Evolutionary conservation across 805 yeast genomes (phyloP), one percentile per base, ranked within the genome.

Genomic region (Clavispora santaluciae): DNA sequence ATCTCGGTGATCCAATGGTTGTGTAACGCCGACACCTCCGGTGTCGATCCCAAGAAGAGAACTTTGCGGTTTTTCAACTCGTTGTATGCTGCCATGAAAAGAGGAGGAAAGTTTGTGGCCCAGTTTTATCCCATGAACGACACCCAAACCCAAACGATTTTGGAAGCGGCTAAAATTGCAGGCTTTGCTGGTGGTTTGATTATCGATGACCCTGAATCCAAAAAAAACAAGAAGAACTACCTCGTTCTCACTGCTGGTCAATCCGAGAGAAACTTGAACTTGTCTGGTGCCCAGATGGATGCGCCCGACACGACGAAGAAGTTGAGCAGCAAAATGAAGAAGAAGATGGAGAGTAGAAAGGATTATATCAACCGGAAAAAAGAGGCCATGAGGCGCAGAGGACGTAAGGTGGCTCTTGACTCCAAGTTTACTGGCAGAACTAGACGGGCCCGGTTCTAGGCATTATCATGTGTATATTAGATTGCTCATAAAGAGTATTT

Each of bases 1-100:
- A 88, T 93, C 47, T 84, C 95, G 25, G 99, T 95, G 10, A 89
- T 93, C 38, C 99, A 93, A 63, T 93, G 99, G 99, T 76, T 93
- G 31, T 90, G 97, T 69, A 93, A 93, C 60, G 98, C 98, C 2
- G 99, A 93, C 61, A 75, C 87, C 5, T 64, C 87, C 3, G 71
- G 73, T 29, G 82, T 81, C 40, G 95, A 90, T 56, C 99, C 99
- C 17, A 83, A 83, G 57, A 76, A 75, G 55, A 78, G 99, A 61
- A 64, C 88, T 40, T 68, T 82, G 64, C 69, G 85, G 35, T 93
- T 93, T 56, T 93, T 93, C 73, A 85, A 86, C 61, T 82, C 96
- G 0, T 69, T 93, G 39, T 93, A 86, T 63, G 88, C 96, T 0
- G 71, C 88, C 25, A 71, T 93, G 62, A 83, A 78, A 57, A 78